Base-by-base conservation (phyloP, 257 asterid species). In the Rehmannia glutinosa region DNA sequence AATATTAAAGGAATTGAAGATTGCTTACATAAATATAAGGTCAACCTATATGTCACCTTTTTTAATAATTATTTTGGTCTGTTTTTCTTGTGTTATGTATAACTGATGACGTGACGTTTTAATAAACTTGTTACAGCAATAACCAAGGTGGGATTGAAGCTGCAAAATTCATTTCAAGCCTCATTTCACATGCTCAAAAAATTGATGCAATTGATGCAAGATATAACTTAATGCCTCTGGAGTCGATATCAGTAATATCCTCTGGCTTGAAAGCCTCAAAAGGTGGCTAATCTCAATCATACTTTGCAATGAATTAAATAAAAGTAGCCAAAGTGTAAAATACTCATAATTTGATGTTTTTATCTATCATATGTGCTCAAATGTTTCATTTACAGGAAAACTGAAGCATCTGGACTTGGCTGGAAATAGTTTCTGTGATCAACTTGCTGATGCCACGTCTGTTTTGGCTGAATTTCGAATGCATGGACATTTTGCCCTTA, bases 141-240 rank as follows among this genome's bases (percentile, higher is more conserved):
- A 92, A 92, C 76, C 82, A 77, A 68, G 97, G 97, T 62, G 96
- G 92, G 69, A 67, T 68, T 73, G 95, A 82, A 84, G 81, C 93
- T 77, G 97, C 97, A 73, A 73, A 64, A 10, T 92, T 92, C 69
- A 49, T 90, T 66, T 73, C 92, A 1, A 81, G 74, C 78, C 86
- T 92, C 68, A 68, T 92, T 76, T 66, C 75, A 54, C 70, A 73
- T 32, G 83, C 90, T 7, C 83, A 78, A 20, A 73, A 78, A 65
- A 78, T 88, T 28, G 66, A 76, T 66, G 79, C 94, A 55, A 70
- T 93, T 61, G 79, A 86, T 67, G 90, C 97, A 45, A 77, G 80
- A 78, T 85, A 75, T 72, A 93, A 86, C 85, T 73, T 75, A 67
- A 88, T 93, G 95, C 90, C 96, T 39, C 20, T 57, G 72, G 96